Evolutionary conservation across 257 asterid genomes (phyloP).

Genomic region (Solanum rostratum): DNA sequence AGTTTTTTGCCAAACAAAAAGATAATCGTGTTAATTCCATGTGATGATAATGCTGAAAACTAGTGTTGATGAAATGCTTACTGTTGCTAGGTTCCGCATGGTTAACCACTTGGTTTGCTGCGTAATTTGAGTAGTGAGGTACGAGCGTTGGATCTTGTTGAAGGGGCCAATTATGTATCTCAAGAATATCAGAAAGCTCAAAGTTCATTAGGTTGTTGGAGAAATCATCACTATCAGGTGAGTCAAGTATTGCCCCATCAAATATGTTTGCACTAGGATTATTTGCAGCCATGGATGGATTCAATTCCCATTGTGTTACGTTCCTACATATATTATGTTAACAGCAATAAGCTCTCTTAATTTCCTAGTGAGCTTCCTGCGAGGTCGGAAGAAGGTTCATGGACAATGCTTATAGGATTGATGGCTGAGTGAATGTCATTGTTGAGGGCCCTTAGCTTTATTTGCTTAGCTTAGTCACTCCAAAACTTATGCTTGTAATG

Average conservation of each 20-base stretch:
- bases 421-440: neutral
- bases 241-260: neutral
- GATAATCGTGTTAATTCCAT: neutral
- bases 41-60: neutral
- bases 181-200: constrained; percentile 45
- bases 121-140: constrained; percentile 17
- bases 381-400: constrained; percentile 55
- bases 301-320: neutral
- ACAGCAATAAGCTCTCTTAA: neutral
- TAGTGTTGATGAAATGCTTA: constrained; percentile 18
- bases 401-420: neutral
- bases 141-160: constrained; percentile 28
- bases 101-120: constrained; percentile 7
- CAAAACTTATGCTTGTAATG: constrained; percentile 3
- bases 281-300: constrained; percentile 35
- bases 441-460: neutral
- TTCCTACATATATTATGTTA: constrained; percentile 6
- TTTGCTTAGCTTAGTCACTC: neutral
- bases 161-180: constrained; percentile 39
- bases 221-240: neutral
- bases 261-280: constrained; percentile 8
- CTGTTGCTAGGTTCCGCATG: constrained; percentile 23
- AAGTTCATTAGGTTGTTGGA: constrained; percentile 15
- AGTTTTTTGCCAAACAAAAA: constrained; percentile 1
- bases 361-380: constrained; percentile 46